Evolutionary conservation across 2,329 filamentous ascomycete species (phyloP), one percentile per base, ranked within the genome.

Genomic region (Fusarium algeriense): DNA sequence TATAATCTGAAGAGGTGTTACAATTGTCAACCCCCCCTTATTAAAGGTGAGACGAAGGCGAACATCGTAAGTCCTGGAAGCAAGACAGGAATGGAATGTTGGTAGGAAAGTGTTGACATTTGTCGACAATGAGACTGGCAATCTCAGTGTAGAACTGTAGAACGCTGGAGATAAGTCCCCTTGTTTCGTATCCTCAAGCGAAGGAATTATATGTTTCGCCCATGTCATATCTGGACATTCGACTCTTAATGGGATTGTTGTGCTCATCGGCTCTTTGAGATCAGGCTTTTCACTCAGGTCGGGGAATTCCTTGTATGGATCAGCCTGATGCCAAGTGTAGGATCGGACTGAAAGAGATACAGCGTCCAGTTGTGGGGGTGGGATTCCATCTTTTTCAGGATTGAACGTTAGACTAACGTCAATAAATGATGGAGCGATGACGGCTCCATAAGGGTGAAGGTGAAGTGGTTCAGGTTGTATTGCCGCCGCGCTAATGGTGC

Each of bases 31-130:
- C 6, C 30, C 12, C 7, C n/a, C 15, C 15, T 9, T 57, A 6
- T 23, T n/a, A 3, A 57, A 40, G 13, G 7, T 19, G 2, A 57
- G 34, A 40, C 43, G 34, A 15, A 57, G 19, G 15, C 15, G 14
- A 3, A 57, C 11, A 14, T 49, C 34, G 17, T 57, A 50, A 30
- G 44, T 58, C 15, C 55, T 56, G 17, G 44, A 50, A 8, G 38
- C 15, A 13, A 58, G 55, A 20, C 55, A 50, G 20, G 44, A 41
- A 58, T 50, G n/a, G 6, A 58, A 58, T 26, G 35, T 58, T 6
- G 55, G 44, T 19, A 58, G 19, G 7, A 56, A 20, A 3, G 35
- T 40, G 4, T 8, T 41, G 5, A 6, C 23, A 12, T 2, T 19
- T 14, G 6, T 15, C 6, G 12, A 38, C 2, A 44, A 6, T 14